Conservation (phyloP, 352 stramenopile genomes). For the Plasmopara viticola region DNA sequence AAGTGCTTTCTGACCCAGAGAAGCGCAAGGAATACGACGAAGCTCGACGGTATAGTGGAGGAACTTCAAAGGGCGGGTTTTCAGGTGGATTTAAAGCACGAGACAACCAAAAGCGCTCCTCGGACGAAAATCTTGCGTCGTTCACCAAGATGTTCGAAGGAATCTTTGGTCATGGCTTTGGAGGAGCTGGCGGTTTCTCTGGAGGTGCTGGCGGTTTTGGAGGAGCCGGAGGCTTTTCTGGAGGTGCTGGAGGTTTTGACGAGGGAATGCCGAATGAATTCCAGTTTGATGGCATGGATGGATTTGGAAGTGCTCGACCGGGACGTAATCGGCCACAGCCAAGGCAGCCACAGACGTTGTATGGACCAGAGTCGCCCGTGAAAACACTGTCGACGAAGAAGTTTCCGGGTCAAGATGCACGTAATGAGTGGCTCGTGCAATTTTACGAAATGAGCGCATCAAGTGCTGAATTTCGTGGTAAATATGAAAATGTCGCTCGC, state of each 20-base stretch:
- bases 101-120: slow-evolving; percentile 16
- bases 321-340: slow-evolving; percentile 2
- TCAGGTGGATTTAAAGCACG: slow-evolving; percentile 22
- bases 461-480: slow-evolving; percentile 52
- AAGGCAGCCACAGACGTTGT: slow-evolving; percentile 40
- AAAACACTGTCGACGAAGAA: slow-evolving; percentile 62
- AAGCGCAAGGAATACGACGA: slow-evolving; percentile 89
- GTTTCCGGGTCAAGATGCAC: slow-evolving; percentile 57
- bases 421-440: slow-evolving; percentile 78
- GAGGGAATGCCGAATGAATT: slow-evolving; percentile 36
- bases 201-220: slow-evolving; percentile 10
- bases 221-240: no score
- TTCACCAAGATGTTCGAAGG: slow-evolving; percentile 87
- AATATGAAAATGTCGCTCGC: slow-evolving; percentile 57
- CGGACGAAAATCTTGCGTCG: slow-evolving; percentile 57
- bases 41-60: slow-evolving; percentile 33
- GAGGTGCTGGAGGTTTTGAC: no score
- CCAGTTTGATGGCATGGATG: slow-evolving; percentile 75
- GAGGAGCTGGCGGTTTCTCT: slow-evolving; percentile 22
- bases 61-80: slow-evolving; percentile 10
- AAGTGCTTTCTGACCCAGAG: slow-evolving; percentile 87
- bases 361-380: slow-evolving; percentile 54
- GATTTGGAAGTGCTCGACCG: slow-evolving; percentile 43
- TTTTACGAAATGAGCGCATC: slow-evolving; percentile 64
- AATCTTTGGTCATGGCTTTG: slow-evolving; percentile 71